phyloP scores from a whole-genome alignment of 208 protist species.

The Leishmania martiniquensis region DNA sequence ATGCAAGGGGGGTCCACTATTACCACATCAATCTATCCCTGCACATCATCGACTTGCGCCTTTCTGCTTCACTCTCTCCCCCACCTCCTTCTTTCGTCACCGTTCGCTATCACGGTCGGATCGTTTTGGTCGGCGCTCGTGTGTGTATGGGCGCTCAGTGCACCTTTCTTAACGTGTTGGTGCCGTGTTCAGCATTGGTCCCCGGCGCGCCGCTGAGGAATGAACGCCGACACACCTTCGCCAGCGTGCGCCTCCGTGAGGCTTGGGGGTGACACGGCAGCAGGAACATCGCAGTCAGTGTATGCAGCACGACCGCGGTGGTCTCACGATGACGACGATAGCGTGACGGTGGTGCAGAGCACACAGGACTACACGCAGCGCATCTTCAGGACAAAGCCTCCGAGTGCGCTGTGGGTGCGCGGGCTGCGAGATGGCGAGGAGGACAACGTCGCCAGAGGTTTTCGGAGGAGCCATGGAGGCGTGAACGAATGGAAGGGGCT shows the following conservation, averaged over 20 bases:
- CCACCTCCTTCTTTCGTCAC: not conserved
- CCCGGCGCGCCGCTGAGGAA: not conserved
- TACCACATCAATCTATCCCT: not conserved
- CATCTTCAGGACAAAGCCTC: conserved; percentile 47
- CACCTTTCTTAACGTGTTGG: not conserved
- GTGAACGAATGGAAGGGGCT: conserved; percentile 30
- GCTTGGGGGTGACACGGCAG: not conserved
- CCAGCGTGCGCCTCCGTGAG: conserved; percentile 4
- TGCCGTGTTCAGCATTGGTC: not conserved
- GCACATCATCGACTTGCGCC: not conserved
- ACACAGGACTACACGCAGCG: conserved; percentile 51
- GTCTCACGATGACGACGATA: conserved; percentile 36
- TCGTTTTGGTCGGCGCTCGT: too few relatives aligned
- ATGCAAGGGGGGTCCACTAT: not conserved
- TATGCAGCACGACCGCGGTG: conserved; percentile 18
- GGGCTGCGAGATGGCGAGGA: conserved; percentile 61
- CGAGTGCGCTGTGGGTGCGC: conserved; percentile 67
- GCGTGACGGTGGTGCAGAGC: conserved; percentile 66
- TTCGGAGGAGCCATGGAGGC: conserved; percentile 18
- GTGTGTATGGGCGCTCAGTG: too few relatives aligned
- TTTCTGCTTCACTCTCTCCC: not conserved
- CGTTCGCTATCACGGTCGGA: not conserved
- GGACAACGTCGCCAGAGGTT: conserved; percentile 10
- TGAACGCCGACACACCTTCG: not conserved
- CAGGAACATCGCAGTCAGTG: not conserved